Percentiles rank a stretch among this genome's conserved stretches.
Conservation (phyloP, 1,284 basidiomycete species). For the Leccinum insolens region DNA sequence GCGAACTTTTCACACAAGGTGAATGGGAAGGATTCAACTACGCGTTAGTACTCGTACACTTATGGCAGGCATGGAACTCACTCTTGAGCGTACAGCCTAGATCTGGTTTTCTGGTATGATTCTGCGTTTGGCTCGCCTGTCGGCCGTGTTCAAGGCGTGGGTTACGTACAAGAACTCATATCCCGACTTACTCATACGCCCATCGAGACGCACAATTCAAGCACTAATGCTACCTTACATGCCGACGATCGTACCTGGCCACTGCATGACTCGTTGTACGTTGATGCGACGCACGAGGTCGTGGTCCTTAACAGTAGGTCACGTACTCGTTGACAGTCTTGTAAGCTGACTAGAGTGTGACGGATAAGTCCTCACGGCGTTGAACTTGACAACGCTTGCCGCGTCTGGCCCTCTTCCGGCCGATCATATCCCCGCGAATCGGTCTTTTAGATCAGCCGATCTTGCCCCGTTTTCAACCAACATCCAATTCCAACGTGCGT, state of each 20-base stretch:
- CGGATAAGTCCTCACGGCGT: slow-evolving; percentile 48
- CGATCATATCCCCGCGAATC: slow-evolving; percentile 54
- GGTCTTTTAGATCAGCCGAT: slow-evolving; percentile 35
- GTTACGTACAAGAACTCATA: slow-evolving; percentile 83
- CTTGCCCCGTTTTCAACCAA: slow-evolving; percentile 36
- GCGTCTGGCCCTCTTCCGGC: slow-evolving; percentile 53
- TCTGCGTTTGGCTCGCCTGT: slow-evolving; percentile 83
- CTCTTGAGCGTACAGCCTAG: slow-evolving; percentile 4
- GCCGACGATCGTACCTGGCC: slow-evolving; percentile 77
- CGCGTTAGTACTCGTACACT: slow-evolving; percentile 46
- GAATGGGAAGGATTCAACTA: slow-evolving; percentile 93
- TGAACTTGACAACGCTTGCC: slow-evolving; percentile 61
- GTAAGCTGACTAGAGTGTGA: neutral
- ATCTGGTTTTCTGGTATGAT: slow-evolving; percentile 58
- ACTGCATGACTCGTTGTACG: slow-evolving; percentile 78
- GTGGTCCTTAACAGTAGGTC: slow-evolving; percentile 76
- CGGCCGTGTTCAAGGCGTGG: slow-evolving; percentile 77
- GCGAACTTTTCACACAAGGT: slow-evolving; percentile 84
- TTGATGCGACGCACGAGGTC: slow-evolving; percentile 86
- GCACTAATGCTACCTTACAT: slow-evolving; percentile 81
- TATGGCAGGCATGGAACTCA: neutral
- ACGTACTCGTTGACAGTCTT: neutral
- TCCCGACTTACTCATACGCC: slow-evolving; percentile 78
- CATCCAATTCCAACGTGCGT: slow-evolving; percentile 37
- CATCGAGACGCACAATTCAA: slow-evolving; percentile 69